Evolutionary conservation across 2,329 filamentous ascomycete species (phyloP), one percentile per base, ranked within the genome.

Genomic region (Madurella fahalii): DNA sequence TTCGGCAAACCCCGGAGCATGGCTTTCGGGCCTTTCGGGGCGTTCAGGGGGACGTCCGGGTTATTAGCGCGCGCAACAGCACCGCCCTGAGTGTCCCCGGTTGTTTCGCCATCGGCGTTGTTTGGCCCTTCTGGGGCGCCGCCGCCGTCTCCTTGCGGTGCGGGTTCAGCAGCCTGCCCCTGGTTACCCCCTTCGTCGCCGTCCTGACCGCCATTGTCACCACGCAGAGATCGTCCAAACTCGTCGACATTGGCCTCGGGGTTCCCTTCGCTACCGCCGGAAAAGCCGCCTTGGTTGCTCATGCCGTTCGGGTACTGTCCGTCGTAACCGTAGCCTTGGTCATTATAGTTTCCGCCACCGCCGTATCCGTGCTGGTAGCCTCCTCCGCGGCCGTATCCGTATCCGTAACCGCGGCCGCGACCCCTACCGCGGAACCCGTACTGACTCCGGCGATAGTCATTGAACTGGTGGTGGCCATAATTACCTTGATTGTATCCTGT

Each of bases 1-100:
- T 95, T 95, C 49, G 89, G 88, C 11, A 91, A 77, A 31, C 91
- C 90, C 71, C 94, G 87, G 59, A 93, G 83, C 90, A 97, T 95
- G 16, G 94, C 94, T 72, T 94, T 92, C 46, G 94, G 94, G 9
- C 92, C 94, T 52, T 88, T 95, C 30, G 94, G 94, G 30, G 94
- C 94, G 73, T 79, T 90, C 72, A 84, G 70, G 43, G 83, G 83
- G 49, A 78, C 73, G 59, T 74, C 73, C 18, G 69, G 69, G 53
- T 55, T 56, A 15, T 42, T 53, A n/a, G 50, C 34, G 34, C 34
- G 34, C 11, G 9, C 11, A 37, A 4, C 9, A 9, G 11, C 34
- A 37, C 13, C 9, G 34, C 34, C 13, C 4, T 11, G 34, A 37
- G 13, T 37, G 13, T 25, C 25, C 25, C 34, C 34, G 9, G 34